A percentile compares a stretch with the other conserved stretches of the same genome.
These are phyloP conservation scores for Aspergillus leporis DNA, from an alignment of 495 filamentous ascomycete genomes.

Conservation along the genomic window DNA sequence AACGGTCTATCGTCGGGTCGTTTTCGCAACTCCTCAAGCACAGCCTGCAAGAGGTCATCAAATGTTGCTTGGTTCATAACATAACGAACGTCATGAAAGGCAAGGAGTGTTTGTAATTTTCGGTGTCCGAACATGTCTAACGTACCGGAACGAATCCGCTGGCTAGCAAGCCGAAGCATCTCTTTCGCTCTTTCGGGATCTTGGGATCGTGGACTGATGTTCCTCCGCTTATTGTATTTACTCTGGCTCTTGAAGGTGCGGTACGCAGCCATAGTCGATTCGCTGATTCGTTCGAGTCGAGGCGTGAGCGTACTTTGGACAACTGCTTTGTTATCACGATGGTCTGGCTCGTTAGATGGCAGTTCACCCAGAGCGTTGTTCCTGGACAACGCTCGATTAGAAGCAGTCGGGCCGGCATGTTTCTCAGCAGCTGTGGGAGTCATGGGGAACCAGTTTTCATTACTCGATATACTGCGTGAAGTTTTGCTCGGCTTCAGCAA, in stretches of 20 bases:
- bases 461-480: slow-evolving; percentile 15
- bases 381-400: slow-evolving; percentile 24
- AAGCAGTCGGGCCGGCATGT: slow-evolving; percentile 9
- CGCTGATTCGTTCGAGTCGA: not conserved
- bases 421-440: not conserved
- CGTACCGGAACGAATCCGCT: slow-evolving; percentile 65
- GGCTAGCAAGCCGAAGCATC: slow-evolving; percentile 75
- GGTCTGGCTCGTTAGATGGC: slow-evolving; percentile 33
- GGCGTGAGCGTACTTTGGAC: not conserved
- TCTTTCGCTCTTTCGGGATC: slow-evolving; percentile 50
- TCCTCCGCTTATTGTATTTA: slow-evolving; percentile 22
- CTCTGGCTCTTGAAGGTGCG: slow-evolving; percentile 30
- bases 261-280: not conserved
- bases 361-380: slow-evolving; percentile 30
- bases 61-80: not conserved
- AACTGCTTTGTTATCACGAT: slow-evolving; percentile 18
- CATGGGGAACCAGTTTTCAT: slow-evolving; percentile 30
- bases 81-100: not conserved
- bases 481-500: not conserved
- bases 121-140: slow-evolving; percentile 89
- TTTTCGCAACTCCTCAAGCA: not conserved
- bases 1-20: not conserved
- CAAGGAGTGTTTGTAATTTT: slow-evolving; percentile 31
- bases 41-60: not conserved
- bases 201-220: slow-evolving; percentile 42